A percentile compares a stretch with the other conserved stretches of the same genome.
Evolutionary conservation across 148 eudicot genomes (phyloP).

Genomic region (Chenopodium berlandieri): DNA sequence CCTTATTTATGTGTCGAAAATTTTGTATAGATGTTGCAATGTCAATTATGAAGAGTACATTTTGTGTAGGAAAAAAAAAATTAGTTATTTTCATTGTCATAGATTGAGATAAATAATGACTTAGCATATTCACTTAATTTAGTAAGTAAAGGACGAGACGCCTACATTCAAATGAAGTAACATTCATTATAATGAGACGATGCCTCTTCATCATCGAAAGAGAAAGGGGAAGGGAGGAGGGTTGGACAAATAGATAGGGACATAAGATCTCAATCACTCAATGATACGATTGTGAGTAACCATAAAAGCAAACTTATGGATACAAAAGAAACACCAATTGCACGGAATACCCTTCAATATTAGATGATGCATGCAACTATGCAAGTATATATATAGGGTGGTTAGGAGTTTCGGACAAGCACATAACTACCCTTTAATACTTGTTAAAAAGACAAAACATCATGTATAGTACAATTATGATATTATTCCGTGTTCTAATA

Average conservation of each 20-base stretch:
- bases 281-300: too few species aligned
- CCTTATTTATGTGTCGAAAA: too few species aligned
- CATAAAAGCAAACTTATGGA: background rate
- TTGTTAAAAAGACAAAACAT: too few species aligned
- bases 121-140: background rate
- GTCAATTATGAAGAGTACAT: too few species aligned
- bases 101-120: background rate
- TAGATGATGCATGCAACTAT: background rate
- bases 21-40: too few species aligned
- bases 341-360: conserved; percentile 1
- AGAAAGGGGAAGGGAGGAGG: background rate
- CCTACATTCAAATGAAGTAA: background rate
- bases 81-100: background rate
- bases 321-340: conserved; percentile 19
- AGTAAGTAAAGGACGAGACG: background rate
- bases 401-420: too few species aligned
- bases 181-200: background rate
- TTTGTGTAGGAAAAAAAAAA: too few species aligned
- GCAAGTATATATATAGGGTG: background rate
- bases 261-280: background rate
- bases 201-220: background rate
- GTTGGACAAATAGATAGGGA: conserved; percentile 21
- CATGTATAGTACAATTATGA: too few species aligned
- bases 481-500: too few species aligned
- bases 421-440: too few species aligned